Evolutionary conservation across 192 early-diverging fungal genomes (phyloP).

Genomic region (Polychytrium aggregatum): DNA sequence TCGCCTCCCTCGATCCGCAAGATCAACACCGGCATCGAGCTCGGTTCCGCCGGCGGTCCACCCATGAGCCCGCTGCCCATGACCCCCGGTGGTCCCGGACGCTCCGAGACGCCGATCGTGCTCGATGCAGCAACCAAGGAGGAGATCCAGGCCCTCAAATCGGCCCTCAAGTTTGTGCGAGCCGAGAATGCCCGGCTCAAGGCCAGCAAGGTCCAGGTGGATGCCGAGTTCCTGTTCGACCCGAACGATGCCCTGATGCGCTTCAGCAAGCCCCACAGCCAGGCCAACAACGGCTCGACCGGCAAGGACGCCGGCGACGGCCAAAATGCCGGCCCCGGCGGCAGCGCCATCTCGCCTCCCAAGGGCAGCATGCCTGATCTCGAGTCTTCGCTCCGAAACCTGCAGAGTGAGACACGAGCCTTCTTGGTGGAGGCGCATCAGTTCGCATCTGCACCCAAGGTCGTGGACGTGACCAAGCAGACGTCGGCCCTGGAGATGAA

Average conservation of each 20-base stretch:
- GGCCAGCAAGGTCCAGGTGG: conserved; percentile 31
- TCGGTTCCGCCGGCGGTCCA: conserved; percentile 2
- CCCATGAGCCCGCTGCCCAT: not conserved
- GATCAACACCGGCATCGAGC: conserved; percentile 18
- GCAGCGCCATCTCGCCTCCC: too few relatives aligned
- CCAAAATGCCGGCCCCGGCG: too few relatives aligned
- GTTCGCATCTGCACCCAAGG: too few relatives aligned
- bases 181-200: conserved; percentile 76
- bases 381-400: too few relatives aligned
- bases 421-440: too few relatives aligned
- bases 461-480: too few relatives aligned
- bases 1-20: conserved; percentile 12
- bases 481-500: too few relatives aligned
- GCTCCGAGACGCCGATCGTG: not conserved
- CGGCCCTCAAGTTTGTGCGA: conserved; percentile 63
- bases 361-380: too few relatives aligned
- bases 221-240: conserved; percentile 17
- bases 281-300: too few relatives aligned
- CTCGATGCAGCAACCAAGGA: conserved; percentile 7
- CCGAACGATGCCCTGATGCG: conserved; percentile 29
- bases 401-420: too few relatives aligned
- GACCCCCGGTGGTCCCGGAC: not conserved
- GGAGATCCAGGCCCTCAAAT: conserved; percentile 58
- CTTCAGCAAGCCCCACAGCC: too few relatives aligned
- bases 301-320: too few relatives aligned